A percentile compares a stretch with the other conserved stretches of the same genome.
These are phyloP conservation scores for Parascedosporium putredinis DNA, from an alignment of 2,329 filamentous ascomycete species.

Conservation along the genomic window DNA sequence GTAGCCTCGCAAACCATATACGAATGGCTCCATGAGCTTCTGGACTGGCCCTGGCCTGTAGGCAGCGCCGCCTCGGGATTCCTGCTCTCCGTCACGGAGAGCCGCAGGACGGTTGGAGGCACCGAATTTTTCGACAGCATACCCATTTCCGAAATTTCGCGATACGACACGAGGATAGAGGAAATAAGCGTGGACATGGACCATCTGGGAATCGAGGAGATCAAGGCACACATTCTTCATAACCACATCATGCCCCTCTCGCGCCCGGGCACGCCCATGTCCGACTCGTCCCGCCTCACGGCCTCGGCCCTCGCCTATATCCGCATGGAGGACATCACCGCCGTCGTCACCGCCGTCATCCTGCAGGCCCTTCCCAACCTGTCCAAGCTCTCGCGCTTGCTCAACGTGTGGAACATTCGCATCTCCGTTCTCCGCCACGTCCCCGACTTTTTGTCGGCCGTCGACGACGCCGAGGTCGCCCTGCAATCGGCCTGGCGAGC, in stretches of 20 bases:
- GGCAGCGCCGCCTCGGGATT: slow-evolving; percentile 42
- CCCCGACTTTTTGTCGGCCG: slow-evolving; percentile 53
- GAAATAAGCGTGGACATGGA: slow-evolving; percentile 63
- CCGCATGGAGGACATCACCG: slow-evolving; percentile 74
- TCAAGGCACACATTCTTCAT: slow-evolving; percentile 79
- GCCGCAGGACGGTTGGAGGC: slow-evolving; percentile 5
- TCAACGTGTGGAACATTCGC: slow-evolving; percentile 70
- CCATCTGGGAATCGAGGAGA: slow-evolving; percentile 66
- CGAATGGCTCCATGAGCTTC: slow-evolving; percentile 65
- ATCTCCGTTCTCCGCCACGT: slow-evolving; percentile 65
- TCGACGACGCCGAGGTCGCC: slow-evolving; percentile 57
- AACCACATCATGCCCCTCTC: slow-evolving; percentile 58
- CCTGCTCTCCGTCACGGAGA: slow-evolving; percentile 18
- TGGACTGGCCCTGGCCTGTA: slow-evolving; percentile 46
- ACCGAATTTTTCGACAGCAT: slow-evolving; percentile 54
- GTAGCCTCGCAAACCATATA: slow-evolving; percentile 60
- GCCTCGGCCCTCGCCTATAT: background rate
- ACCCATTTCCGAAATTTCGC: slow-evolving; percentile 48
- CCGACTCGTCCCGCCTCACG: slow-evolving; percentile 23
- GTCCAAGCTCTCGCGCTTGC: slow-evolving; percentile 59
- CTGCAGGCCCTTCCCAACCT: slow-evolving; percentile 79
- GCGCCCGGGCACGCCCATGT: slow-evolving; percentile 25
- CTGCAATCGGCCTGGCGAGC: slow-evolving; percentile 57
- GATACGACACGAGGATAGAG: slow-evolving; percentile 63
- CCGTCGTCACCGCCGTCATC: slow-evolving; percentile 82